phyloP scores from a whole-genome alignment of 305 asterid species.

The Fraxinus angustifolia region DNA sequence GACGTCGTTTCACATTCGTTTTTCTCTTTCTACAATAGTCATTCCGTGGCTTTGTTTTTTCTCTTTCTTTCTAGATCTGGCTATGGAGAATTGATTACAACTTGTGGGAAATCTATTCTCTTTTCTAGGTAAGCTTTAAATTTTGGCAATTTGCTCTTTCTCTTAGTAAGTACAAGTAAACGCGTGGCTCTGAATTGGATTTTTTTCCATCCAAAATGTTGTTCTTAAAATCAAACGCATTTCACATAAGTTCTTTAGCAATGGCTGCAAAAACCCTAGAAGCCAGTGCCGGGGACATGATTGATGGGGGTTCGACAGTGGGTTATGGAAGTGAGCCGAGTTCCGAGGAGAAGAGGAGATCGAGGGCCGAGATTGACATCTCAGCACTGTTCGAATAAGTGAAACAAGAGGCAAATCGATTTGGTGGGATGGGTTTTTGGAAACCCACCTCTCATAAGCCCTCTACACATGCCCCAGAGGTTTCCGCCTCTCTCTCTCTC shows the following conservation, averaged over 20 bases:
- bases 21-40: too few relatives aligned
- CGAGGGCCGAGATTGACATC: constrained; percentile 73
- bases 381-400: constrained; percentile 92
- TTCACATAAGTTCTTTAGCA: background rate
- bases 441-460: constrained; percentile 53
- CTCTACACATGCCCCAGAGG: constrained; percentile 32
- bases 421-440: constrained; percentile 98
- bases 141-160: too few relatives aligned
- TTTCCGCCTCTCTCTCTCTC: constrained; percentile 11
- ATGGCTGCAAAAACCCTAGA: constrained; percentile 31
- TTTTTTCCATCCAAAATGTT: too few relatives aligned
- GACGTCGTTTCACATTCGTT: too few relatives aligned
- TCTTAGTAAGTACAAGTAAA: too few relatives aligned
- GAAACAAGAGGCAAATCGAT: constrained; percentile 73
- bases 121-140: too few relatives aligned
- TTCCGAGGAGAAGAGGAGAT: background rate
- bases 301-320: constrained; percentile 11
- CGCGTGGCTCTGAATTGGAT: too few relatives aligned
- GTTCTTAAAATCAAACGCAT: too few relatives aligned
- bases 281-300: constrained; percentile 1
- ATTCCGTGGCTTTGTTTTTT: too few relatives aligned
- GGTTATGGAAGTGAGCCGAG: constrained; percentile 18
- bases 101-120: too few relatives aligned
- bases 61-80: too few relatives aligned
- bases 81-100: too few relatives aligned